Evolutionary conservation across 2,329 filamentous ascomycete species (phyloP), one percentile per base, ranked within the genome.

Genomic region (Didymella keratinophila): DNA sequence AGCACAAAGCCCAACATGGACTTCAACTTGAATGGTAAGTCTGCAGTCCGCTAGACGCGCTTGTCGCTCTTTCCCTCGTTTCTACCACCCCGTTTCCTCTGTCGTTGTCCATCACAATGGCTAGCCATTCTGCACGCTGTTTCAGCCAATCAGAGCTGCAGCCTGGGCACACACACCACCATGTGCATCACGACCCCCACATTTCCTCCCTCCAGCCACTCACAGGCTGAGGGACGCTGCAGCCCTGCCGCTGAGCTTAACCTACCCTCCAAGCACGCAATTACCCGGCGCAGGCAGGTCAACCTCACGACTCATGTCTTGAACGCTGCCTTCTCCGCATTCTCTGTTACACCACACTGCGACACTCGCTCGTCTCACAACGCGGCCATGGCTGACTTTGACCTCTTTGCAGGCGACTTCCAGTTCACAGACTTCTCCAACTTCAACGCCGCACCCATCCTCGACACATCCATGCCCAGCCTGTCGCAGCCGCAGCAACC

Each of bases 401-500:
- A 73, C 42, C 52, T 71, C 39, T 75, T 73, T 53, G 61, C 68
- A 79, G 74, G 72, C 67, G 75, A 79, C 65, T 83, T 78, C 69
- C 76, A 78, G 58, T 82, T 81, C 64, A 70, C 75, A 70, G 80
- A 82, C 66, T 82, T 82, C 67, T 74, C 76, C 54, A 73, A 73
- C 66, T 80, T 79, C 60, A 63, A 63, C 41, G 42, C 63, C n/a
- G 68, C 65, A 43, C 58, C 72, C 45, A 64, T 75, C 46, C 66
- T 74, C 49, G 72, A 75, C 60, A 62, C 70, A n/a, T 65, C 70
- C 28, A 66, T 76, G 63, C 64, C 65, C 37, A 62, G 52, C 44
- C 64, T 75, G 52, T 63, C 68, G n/a, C 67, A 67, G 48, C 46
- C 66, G 20, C 72, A 74, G 57, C 58, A 64, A 30, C 61, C 58